A percentile compares a stretch with the other conserved stretches of the same genome.
These are phyloP conservation scores for Xylaria sp. DNA, from an alignment of 2,329 filamentous ascomycete species.

Conservation along the genomic window DNA sequence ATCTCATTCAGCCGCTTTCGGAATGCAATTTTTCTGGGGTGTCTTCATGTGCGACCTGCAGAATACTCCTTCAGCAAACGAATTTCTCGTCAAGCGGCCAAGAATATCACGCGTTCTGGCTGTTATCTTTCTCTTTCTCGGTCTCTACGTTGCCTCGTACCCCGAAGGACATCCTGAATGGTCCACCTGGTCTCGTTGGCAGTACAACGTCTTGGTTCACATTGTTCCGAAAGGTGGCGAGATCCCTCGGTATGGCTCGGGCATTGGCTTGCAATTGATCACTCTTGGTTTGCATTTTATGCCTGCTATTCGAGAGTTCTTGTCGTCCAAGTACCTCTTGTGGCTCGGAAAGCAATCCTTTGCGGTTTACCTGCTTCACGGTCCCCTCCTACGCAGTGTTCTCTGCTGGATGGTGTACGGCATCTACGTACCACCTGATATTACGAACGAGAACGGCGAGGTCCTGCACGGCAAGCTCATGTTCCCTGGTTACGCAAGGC, in stretches of 20 bases:
- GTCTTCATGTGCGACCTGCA: constrained; percentile 71
- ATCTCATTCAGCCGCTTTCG: constrained; percentile 54
- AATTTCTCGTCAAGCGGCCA: constrained; percentile 59
- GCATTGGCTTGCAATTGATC: constrained; percentile 50
- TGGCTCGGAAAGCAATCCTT: constrained; percentile 74
- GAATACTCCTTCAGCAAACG: constrained; percentile 58
- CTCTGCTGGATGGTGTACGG: constrained; percentile 70
- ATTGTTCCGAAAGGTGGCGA: constrained; percentile 61
- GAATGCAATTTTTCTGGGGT: constrained; percentile 70
- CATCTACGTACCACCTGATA: constrained; percentile 52
- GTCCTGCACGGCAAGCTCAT: constrained; percentile 52
- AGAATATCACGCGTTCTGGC: constrained; percentile 58
- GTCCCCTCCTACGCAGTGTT: constrained; percentile 67
- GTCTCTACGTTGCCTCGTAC: constrained; percentile 69
- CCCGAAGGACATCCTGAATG: constrained; percentile 66
- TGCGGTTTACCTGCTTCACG: constrained; percentile 72
- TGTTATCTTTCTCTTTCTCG: constrained; percentile 60
- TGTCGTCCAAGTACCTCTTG: constrained; percentile 66
- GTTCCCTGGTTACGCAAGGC: constrained; percentile 52
- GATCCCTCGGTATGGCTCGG: constrained; percentile 55
- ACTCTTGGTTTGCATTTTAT: constrained; percentile 51
- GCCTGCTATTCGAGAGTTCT: constrained; percentile 58
- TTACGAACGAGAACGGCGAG: constrained; percentile 52
- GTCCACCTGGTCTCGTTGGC: constrained; percentile 63
- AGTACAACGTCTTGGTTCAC: constrained; percentile 55